Conservation (phyloP, 2,329 filamentous ascomycete genomes). For the Exophiala sp. region DNA sequence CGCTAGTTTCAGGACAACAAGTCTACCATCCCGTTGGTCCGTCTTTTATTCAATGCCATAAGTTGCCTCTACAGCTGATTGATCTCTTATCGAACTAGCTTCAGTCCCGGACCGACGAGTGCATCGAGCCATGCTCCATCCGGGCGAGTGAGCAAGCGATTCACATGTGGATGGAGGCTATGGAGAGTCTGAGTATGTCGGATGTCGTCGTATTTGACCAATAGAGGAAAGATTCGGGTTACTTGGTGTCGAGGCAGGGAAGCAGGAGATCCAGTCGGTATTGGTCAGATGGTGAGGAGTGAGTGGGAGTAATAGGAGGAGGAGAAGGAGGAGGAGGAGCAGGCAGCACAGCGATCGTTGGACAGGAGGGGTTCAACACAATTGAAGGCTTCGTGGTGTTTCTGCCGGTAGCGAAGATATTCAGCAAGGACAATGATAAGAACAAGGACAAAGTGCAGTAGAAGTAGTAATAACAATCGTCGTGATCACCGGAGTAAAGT, state of each 20-base stretch:
- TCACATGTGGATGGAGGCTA: background rate
- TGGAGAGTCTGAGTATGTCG: background rate
- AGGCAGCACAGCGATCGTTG: background rate
- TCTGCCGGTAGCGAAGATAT: too few species aligned
- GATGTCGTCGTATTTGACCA: background rate
- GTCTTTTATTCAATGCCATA: conserved; percentile 1
- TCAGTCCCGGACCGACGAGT: conserved; percentile 1
- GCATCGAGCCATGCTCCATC: conserved; percentile 3
- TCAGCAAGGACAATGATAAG: too few species aligned
- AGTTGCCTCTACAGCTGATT: background rate
- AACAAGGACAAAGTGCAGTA: too few species aligned
- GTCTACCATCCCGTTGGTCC: conserved; percentile 5
- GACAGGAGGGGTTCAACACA: background rate
- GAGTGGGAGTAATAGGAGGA: too few species aligned
- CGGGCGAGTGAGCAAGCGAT: conserved; percentile 2
- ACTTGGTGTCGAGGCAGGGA: conserved; percentile 3
- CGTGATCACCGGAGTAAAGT: too few species aligned
- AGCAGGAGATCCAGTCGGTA: background rate
- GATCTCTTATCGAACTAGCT: background rate
- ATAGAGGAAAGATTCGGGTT: background rate
- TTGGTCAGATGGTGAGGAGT: background rate
- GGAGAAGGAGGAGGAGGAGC: background rate
- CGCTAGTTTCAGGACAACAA: background rate
- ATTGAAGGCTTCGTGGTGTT: too few species aligned
- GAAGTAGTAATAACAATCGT: too few species aligned